Conservation (phyloP, 1,284 basidiomycete species). For the Ceratobasidium sp. region DNA sequence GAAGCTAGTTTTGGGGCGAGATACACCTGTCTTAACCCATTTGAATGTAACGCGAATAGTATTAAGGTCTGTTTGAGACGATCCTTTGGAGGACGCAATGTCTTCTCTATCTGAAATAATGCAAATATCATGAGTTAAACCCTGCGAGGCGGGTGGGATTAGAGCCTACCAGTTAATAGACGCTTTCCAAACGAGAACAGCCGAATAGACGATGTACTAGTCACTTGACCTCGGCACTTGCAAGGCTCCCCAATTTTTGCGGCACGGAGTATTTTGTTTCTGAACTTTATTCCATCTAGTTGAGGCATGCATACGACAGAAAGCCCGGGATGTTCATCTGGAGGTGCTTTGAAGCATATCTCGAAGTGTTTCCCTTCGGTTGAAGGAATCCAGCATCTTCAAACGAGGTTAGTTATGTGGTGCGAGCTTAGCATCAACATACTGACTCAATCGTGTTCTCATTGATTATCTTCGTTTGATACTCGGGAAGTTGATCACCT, state of each 20-base stretch:
- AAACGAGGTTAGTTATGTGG: background rate
- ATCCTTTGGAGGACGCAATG: background rate
- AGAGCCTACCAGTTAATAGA: conserved; percentile 9
- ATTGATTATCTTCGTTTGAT: background rate
- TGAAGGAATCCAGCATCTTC: conserved; percentile 34
- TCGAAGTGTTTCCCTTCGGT: conserved; percentile 24
- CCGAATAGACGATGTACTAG: background rate
- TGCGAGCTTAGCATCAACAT: background rate
- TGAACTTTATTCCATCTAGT: conserved; percentile 1
- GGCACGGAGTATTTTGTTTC: background rate
- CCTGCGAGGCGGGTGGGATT: no score
- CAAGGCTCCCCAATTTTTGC: background rate
- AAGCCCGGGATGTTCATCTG: background rate
- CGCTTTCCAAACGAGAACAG: conserved; percentile 20
- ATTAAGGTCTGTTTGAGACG: conserved; percentile 5
- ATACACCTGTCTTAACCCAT: background rate
- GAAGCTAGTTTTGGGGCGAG: background rate
- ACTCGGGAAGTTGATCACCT: background rate
- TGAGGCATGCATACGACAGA: background rate
- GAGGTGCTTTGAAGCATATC: background rate
- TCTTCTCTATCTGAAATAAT: background rate
- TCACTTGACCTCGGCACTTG: background rate
- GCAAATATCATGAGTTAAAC: background rate
- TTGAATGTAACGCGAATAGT: conserved; percentile 6
- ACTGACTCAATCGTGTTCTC: conserved; percentile 30